Conservation (phyloP, 306 rosid species). For the Dalbergia cultrata region DNA sequence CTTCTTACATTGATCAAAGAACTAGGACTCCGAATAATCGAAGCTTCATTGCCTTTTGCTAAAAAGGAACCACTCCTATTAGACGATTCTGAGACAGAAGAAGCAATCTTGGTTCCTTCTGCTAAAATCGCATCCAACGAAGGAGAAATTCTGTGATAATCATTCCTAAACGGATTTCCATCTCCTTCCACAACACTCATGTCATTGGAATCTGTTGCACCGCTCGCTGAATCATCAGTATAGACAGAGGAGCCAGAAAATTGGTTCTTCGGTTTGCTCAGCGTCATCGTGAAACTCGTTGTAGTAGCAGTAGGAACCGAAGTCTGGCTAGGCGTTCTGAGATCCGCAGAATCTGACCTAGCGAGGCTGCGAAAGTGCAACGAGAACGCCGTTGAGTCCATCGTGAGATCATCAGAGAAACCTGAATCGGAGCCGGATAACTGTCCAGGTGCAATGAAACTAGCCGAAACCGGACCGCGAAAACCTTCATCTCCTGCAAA, state of each 20-base stretch:
- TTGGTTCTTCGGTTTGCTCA: conserved; percentile 55
- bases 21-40: background rate
- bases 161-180: conserved; percentile 57
- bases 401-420: conserved; percentile 1
- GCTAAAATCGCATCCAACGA: conserved; percentile 37
- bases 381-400: conserved; percentile 81
- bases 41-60: background rate
- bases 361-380: conserved; percentile 80
- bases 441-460: conserved; percentile 67
- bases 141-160: conserved; percentile 67
- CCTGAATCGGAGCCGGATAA: conserved; percentile 62
- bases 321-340: conserved; percentile 57
- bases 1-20: conserved; percentile 5
- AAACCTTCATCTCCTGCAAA: conserved; percentile 73
- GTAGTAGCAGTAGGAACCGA: conserved; percentile 42
- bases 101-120: background rate
- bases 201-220: background rate
- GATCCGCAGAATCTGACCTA: conserved; percentile 67
- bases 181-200: conserved; percentile 28
- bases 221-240: conserved; percentile 5
- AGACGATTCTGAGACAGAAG: background rate
- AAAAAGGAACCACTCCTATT: background rate
- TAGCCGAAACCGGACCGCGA: conserved; percentile 72
- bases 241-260: conserved; percentile 44
- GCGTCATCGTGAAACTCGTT: conserved; percentile 70